Base-by-base conservation (phyloP, 1,139 yeast genomes). In the Pichia sp. region DNA sequence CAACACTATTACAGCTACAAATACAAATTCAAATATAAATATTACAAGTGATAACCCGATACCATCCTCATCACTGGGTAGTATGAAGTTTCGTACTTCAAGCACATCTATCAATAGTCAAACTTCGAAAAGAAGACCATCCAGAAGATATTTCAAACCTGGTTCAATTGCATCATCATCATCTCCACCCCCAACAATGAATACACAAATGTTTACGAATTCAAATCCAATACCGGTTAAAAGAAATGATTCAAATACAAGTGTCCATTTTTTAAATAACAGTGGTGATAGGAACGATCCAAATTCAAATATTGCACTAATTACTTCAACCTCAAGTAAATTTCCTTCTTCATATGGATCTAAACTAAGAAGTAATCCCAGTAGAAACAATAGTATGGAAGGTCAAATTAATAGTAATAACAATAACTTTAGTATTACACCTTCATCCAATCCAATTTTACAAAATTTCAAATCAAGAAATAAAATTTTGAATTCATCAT, bases 341-440 rank as follows among this genome's bases (percentile, higher is more conserved):
- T 79, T 79, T 54, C 74, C 81, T 4, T 77, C 83, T 2, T 79
- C 84, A 3, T 79, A 79, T 64, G 83, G 84, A 0, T 77, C 82
- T 2, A 68, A 83, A 44, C 57, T 61, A 50, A 59, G 62, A 53
- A 60, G 52, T 25, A 49, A 56, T 3, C 49, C 59, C 7, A 58
- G 65, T 28, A 53, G 67, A 29, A 56, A 65, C 48, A 60, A 61
- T 48, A 64, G 67, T 54, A 42, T 64, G 14, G 68, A 65, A 47
- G 64, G 65, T 13, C 60, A 60, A 18, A 36, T 58, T 14, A 44
- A 19, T 18, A 27, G 11, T 27, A 34, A 29, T n/a, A 43, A 44
- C 18, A 46, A 49, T 19, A 44, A 43, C 14, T 3, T 36, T 19
- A 47, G 50, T 27, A 42, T 47, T 6, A 52, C 54, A 10, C 53